Conservation (phyloP, 163 green algal genomes). For the Trebouxiophyceae sp. region DNA sequence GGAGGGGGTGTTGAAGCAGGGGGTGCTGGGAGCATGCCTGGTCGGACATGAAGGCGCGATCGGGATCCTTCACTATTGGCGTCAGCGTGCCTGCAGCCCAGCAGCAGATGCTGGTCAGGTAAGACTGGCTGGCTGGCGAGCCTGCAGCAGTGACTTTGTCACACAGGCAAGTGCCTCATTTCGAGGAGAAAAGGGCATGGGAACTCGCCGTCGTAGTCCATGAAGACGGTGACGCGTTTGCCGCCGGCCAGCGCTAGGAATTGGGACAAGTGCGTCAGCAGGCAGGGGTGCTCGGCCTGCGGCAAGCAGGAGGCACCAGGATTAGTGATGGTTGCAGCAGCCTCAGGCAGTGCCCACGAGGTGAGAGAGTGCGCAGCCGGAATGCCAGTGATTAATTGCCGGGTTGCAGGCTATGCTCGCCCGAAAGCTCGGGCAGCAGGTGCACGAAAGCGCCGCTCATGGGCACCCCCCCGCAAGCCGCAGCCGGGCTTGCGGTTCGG, state of each 20-base stretch:
- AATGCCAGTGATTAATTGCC: background rate
- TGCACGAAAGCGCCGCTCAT: background rate
- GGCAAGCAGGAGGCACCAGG: background rate
- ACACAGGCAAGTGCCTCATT: no score
- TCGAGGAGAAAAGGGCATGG: no score
- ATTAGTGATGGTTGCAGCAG: no score
- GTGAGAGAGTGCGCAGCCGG: background rate
- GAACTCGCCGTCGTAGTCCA: conserved; percentile 95
- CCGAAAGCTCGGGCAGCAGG: no score
- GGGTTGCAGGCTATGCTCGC: no score
- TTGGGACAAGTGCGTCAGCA: conserved; percentile 47
- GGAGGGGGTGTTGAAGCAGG: no score
- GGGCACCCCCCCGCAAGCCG: background rate
- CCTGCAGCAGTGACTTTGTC: no score
- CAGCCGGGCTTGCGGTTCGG: no score
- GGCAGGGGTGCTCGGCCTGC: conserved; percentile 53
- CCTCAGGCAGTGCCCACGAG: background rate
- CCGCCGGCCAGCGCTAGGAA: conserved; percentile 35
- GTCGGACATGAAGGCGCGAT: conserved; percentile 79
- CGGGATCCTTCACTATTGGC: conserved; percentile 92
- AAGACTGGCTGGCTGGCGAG: no score
- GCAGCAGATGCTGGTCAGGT: no score
- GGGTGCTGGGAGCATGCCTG: no score
- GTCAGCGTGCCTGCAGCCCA: conserved; percentile 74
- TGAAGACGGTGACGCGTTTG: conserved; percentile 80